Conservation (phyloP, 2,329 filamentous ascomycete genomes). For the Venturiaceae sp. region DNA sequence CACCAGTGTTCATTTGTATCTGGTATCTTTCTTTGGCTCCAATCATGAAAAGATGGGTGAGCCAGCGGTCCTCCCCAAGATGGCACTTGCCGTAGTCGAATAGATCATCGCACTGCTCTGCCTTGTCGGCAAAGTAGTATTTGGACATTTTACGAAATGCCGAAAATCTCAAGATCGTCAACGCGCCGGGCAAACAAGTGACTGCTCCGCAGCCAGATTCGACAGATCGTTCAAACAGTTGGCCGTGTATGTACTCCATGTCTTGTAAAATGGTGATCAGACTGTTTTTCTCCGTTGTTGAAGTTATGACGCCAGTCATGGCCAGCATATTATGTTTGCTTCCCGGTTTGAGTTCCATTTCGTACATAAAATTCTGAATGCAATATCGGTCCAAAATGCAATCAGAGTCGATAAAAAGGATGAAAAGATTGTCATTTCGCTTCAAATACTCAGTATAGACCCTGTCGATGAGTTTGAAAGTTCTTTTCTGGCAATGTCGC, state of each 20-base stretch:
- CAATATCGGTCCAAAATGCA: constrained; percentile 88
- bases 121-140: constrained; percentile 96
- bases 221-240: constrained; percentile 90
- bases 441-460: constrained; percentile 82
- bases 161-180: constrained; percentile 92
- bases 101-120: constrained; percentile 87
- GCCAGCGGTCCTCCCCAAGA: constrained; percentile 89
- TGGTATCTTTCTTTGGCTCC: constrained; percentile 87
- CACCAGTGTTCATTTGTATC: constrained; percentile 94
- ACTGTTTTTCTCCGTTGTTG: constrained; percentile 79
- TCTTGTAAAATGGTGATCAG: constrained; percentile 90
- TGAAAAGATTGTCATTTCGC: constrained; percentile 83
- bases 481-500: constrained; percentile 84
- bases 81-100: constrained; percentile 97
- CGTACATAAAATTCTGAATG: constrained; percentile 95
- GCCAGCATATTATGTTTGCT: constrained; percentile 89
- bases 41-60: constrained; percentile 98
- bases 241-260: constrained; percentile 96
- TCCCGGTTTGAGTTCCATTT: constrained; percentile 94
- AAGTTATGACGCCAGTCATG: constrained; percentile 96
- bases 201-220: constrained; percentile 92
- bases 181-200: constrained; percentile 87
- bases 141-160: constrained; percentile 95
- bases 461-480: constrained; percentile 86
- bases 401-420: constrained; percentile 95